Base-by-base conservation (phyloP, 345 rosid genomes). In the Gossypium ekmanianum region DNA sequence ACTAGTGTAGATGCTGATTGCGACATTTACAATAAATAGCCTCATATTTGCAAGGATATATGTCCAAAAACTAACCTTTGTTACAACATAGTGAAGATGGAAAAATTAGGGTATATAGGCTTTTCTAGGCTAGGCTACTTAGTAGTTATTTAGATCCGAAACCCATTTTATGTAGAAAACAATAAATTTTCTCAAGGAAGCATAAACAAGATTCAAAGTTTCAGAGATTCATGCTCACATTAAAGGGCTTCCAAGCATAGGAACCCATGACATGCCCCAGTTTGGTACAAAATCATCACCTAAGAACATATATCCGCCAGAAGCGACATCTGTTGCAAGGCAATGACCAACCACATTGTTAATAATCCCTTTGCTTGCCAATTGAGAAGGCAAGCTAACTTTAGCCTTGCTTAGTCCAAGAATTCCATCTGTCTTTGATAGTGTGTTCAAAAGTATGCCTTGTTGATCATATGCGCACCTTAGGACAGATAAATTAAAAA, bases 401-500 rank as follows among this genome's bases (percentile, higher is more conserved):
- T 87, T 88, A 64, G 95, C 91, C 78, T 87, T 88, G 84, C 92
- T 92, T 76, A 94, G 80, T 70, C 98, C 98, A 17, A 94, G 89
- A 67, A 94, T 91, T 65, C 98, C 97, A 55, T 94, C 97, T 12
- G 98, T 91, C 87, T 84, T 87, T 56, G 82, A 81, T 78, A 94
- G 83, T 74, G 92, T 83, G 75, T 87, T 84, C 55, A 94, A 84
- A 55, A 94, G 88, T 71, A 81, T 63, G 11, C 97, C 97, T 91
- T 88, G 98, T 80, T 94, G 98, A 85, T 94, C 97, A 84, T 92
- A 94, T 66, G 91, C 98, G 72, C 98, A 94, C 86, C 98, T 94
- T 75, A 74, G 10, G 69, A 73, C 5, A 52, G 67, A 78, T 29
- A 50, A 7, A 77, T 18, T 2, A 14, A 66, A 55, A 44, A 66